Percentiles rank a stretch among this genome's conserved stretches.
Evolutionary conservation across 306 rosid species (phyloP).

Genomic region (Dicorynia guianensis): DNA sequence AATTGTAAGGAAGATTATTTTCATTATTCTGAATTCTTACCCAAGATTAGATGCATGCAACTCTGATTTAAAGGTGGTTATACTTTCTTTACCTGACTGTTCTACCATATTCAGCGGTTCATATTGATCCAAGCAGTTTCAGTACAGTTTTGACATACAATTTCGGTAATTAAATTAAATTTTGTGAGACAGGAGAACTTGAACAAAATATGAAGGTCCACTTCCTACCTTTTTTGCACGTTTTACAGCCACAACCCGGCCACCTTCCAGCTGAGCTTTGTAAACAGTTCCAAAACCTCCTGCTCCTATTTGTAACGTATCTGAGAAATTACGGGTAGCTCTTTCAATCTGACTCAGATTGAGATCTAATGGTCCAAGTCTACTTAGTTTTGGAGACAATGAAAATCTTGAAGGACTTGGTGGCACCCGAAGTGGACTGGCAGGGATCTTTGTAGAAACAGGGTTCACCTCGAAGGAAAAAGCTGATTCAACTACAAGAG

Average conservation of each 20-base stretch:
- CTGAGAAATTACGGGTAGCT: constrained; percentile 90
- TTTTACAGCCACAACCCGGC: constrained; percentile 79
- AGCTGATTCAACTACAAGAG: constrained; percentile 67
- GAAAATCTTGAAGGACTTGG: constrained; percentile 86
- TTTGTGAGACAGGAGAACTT: not conserved
- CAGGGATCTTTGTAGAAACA: constrained; percentile 63
- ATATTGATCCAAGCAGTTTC: constrained; percentile 29
- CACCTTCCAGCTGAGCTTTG: constrained; percentile 81
- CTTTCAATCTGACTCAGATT: constrained; percentile 68
- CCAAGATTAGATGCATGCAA: not conserved
- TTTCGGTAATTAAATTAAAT: constrained; percentile 1
- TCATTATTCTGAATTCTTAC: too few species aligned
- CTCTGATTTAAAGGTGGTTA: constrained; percentile 1
- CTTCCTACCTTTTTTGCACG: constrained; percentile 83
- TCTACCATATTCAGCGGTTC: constrained; percentile 2
- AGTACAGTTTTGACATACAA: constrained; percentile 10
- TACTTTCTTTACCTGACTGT: not conserved
- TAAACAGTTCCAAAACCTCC: constrained; percentile 98
- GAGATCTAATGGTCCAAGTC: constrained; percentile 81
- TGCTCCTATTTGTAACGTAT: constrained; percentile 74
- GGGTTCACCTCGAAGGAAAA: constrained; percentile 62
- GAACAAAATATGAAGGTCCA: constrained; percentile 7
- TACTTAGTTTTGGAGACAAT: constrained; percentile 74
- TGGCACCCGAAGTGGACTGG: constrained; percentile 84
- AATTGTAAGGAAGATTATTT: too few species aligned